Base-by-base conservation (phyloP, 257 asterid species). In the Nicotiana knightiana region DNA sequence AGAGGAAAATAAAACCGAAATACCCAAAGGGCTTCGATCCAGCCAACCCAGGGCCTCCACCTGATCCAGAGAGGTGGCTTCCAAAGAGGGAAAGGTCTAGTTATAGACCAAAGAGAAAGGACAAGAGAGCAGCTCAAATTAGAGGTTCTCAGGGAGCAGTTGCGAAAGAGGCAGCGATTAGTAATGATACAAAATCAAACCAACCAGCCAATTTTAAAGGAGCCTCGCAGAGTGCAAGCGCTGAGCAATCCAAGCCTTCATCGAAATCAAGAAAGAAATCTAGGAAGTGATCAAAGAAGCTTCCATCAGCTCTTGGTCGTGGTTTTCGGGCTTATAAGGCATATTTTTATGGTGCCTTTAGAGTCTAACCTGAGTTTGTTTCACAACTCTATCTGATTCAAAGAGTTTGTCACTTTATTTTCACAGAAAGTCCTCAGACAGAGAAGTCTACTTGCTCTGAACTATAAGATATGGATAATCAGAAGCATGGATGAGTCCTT, bases 71-170 rank as follows among this genome's bases (percentile, higher is more conserved):
- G 79, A 90, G 98, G 87, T 95, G 98, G 99, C 89, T 95, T 24
- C 97, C 97, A 2, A 93, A 86, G 92, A 89, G 97, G 88, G 99
- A 95, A 8, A 89, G 98, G 83, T 95, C 97, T 1, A 92, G 93
- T 85, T 93, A 92, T 79, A 88, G 92, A 73, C 99, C 98, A 10
- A 95, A 95, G 88, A 90, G 98, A 57, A 93, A 92, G 87, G 99
- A 95, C 82, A 93, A 93, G 89, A 86, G 97, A 85, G 97, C 97
- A 3, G 96, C 98, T 37, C 97, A 93, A 82, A 62, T 90, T 30
- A 87, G 99, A 89, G 99, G 99, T n/a, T 92, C 98, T 79, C 99
- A 93, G 85, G 99, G 99, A 35, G 94, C 97, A 13, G 97, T 93
- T 83, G 85, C 18, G 48, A 95, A 91, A 83, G 99, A 95, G 76